Base-by-base conservation (phyloP, 192 early-diverging fungal species). In the Entomortierella parvispora region DNA sequence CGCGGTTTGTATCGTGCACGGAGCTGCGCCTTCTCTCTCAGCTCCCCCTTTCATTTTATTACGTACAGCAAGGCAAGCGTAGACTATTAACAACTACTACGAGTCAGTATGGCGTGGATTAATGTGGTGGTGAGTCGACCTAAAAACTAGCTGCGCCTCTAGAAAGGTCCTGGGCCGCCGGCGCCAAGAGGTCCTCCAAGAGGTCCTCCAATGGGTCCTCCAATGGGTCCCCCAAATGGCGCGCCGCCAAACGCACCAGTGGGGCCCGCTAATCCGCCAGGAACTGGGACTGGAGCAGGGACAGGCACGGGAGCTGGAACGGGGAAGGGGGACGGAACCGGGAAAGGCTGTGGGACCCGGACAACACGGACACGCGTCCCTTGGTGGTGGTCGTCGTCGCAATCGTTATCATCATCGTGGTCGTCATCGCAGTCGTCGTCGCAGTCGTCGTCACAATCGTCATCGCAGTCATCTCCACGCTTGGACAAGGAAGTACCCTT, bases 121-220 rank as follows among this genome's bases (percentile, higher is more conserved):
- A n/a, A n/a, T n/a, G n/a, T n/a, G n/a, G n/a, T n/a, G n/a, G n/a
- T n/a, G n/a, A n/a, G n/a, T n/a, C n/a, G 15, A 45, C 20, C 14
- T n/a, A 40, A 37, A 20, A 2, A 4, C 23, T 15, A 5, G 23
- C 43, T 12, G 26, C 33, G 3, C 17, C 12, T 20, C 29, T 62
- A 62, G 14, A 48, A 46, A 12, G 32, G 32, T 10, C 59, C 59
- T 33, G 46, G 47, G 20, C 59, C 59, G 20, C 45, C 59, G 48
- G 43, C 29, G 8, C 59, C 59, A 48, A 61, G 46, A 15, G 45
- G 26, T 48, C 59, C 46, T 8, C 59, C 59, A 61, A 49, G 48
- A 29, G 44, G 42, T n/a, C 28, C 59, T 29, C 42, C 25, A 28
- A 40, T 43, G 50, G 29, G 29, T 2, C 28, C 15, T 25, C 31